Percentiles rank a stretch among this genome's conserved stretches.
Evolutionary conservation across 2,329 filamentous ascomycete genomes (phyloP).

Genomic region (Stagonosporopsis vannaccii): DNA sequence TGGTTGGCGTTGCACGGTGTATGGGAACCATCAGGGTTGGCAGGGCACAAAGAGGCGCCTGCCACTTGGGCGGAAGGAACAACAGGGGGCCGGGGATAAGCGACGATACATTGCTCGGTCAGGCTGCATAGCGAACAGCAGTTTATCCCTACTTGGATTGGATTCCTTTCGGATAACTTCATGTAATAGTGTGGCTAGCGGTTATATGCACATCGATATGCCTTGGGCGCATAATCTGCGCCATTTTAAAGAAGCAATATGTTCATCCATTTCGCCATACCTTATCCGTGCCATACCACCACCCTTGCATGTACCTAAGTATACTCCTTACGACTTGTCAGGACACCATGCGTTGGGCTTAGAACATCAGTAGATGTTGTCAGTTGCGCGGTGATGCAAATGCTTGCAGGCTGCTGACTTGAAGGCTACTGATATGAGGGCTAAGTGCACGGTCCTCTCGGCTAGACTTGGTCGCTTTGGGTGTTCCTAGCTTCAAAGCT

Average conservation of each 20-base stretch:
- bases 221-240: conserved; percentile 4
- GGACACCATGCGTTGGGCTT: neutral
- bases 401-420: neutral
- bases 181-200: conserved; percentile 10
- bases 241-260: conserved; percentile 14
- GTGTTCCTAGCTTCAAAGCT: conserved; percentile 4
- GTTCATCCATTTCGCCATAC: neutral
- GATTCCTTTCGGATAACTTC: conserved; percentile 12
- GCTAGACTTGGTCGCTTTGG: conserved; percentile 11
- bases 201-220: conserved; percentile 4
- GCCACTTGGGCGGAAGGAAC: conserved; percentile 13
- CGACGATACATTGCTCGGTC: conserved; percentile 16
- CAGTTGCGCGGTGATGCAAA: neutral
- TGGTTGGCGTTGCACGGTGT: conserved; percentile 31
- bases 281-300: conserved; percentile 1
- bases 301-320: neutral
- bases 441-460: conserved; percentile 1
- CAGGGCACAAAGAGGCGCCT: conserved; percentile 18
- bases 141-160: neutral
- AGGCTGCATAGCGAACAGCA: conserved; percentile 16
- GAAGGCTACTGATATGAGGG: neutral
- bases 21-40: conserved; percentile 20
- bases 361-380: neutral
- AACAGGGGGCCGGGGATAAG: conserved; percentile 23
- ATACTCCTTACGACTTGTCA: neutral